Conservation (phyloP, 139 green algal species). For the Chlamydomonas urium region DNA sequence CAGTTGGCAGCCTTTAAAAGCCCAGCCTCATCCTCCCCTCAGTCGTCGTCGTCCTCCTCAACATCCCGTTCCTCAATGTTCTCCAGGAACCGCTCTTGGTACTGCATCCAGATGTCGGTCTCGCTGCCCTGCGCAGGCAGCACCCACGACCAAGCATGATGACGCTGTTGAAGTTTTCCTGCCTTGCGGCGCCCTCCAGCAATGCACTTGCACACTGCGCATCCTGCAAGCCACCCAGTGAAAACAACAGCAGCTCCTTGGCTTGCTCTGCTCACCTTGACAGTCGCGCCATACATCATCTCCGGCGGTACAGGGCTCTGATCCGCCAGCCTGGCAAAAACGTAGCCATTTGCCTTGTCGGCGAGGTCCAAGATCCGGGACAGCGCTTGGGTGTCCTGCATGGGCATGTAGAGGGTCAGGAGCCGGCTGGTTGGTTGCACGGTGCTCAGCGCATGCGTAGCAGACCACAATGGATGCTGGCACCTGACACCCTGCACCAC, state of each 20-base stretch:
- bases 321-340: slow-evolving; percentile 47
- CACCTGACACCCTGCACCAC: too few relatives aligned
- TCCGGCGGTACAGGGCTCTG: slow-evolving; percentile 33
- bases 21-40: too few relatives aligned
- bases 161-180: background rate
- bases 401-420: too few relatives aligned
- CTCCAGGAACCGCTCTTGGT: slow-evolving; percentile 12
- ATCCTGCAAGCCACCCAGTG: background rate
- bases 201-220: background rate
- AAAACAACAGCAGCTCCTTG: background rate
- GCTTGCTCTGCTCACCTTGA: slow-evolving; percentile 2
- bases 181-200: background rate
- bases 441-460: too few relatives aligned
- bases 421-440: too few relatives aligned
- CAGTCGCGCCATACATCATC: slow-evolving; percentile 20
- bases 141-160: background rate
- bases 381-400: slow-evolving; percentile 16
- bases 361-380: slow-evolving; percentile 44
- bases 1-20: too few relatives aligned
- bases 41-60: too few relatives aligned
- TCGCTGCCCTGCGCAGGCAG: slow-evolving; percentile 6
- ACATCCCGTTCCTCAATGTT: too few relatives aligned
- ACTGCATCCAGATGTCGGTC: slow-evolving; percentile 15
- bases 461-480: too few relatives aligned
- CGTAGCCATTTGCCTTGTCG: slow-evolving; percentile 79